Conservation (phyloP, 257 asterid species). For the Penstemon barbatus region DNA sequence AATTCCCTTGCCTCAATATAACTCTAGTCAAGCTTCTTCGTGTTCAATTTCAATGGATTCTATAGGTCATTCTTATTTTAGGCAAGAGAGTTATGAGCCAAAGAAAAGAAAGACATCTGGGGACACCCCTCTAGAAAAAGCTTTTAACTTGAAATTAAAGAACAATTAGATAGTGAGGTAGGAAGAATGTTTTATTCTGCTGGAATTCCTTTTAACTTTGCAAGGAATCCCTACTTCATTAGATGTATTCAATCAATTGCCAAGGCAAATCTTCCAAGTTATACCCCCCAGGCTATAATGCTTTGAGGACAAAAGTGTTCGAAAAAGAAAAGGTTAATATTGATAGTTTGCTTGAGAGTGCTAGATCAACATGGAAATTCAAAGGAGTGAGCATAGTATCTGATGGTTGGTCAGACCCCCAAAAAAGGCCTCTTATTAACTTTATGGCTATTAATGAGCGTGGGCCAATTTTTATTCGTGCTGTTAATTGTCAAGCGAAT, state of each 20-base stretch:
- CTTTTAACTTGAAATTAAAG: too few species aligned
- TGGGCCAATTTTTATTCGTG: not conserved
- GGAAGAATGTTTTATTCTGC: too few species aligned
- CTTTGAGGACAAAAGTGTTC: slow-evolving; percentile 7
- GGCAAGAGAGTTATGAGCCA: not conserved
- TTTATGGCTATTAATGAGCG: not conserved
- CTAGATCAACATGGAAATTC: too few species aligned
- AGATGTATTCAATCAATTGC: too few species aligned
- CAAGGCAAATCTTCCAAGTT: too few species aligned
- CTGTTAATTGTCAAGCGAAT: not conserved
- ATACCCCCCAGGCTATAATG: slow-evolving; percentile 12
- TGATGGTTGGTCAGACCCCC: too few species aligned
- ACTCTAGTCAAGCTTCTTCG: not conserved
- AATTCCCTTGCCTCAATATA: not conserved
- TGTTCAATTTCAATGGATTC: not conserved
- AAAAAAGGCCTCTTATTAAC: not conserved
- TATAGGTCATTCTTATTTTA: not conserved
- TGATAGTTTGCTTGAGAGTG: not conserved
- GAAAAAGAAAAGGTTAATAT: not conserved
- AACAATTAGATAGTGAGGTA: too few species aligned
- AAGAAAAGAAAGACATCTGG: not conserved
- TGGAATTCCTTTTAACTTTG: too few species aligned
- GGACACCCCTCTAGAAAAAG: too few species aligned
- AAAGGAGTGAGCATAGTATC: too few species aligned
- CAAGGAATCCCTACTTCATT: too few species aligned